These are phyloP conservation scores for Sanguinoderma infundibulare DNA, from an alignment of 1,284 basidiomycete species.

Conservation along the genomic window DNA sequence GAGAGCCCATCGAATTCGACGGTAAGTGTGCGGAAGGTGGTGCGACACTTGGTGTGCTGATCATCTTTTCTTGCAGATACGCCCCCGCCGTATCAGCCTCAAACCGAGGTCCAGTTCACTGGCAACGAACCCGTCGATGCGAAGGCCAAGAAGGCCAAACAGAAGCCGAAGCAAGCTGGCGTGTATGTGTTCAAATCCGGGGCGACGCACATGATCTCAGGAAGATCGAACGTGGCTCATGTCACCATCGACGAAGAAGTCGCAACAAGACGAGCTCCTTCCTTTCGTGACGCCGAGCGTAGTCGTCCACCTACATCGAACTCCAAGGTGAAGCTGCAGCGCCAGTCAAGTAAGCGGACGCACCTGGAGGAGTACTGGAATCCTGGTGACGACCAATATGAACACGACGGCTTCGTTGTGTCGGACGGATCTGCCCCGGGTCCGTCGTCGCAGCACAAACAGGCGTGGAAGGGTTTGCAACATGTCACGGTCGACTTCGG, in stretches of 20 bases:
- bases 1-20: not conserved
- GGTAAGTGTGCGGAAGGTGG: not conserved
- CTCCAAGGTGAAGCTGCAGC: not conserved
- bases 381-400: constrained; percentile 2
- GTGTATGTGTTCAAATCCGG: constrained; percentile 22
- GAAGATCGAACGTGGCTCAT: constrained; percentile 15
- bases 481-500: constrained; percentile 51
- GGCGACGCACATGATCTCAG: constrained; percentile 17
- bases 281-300: not conserved
- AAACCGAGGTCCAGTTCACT: constrained; percentile 13
- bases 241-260: constrained; percentile 27
- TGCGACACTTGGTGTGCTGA: no score
- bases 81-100: not conserved
- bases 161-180: constrained; percentile 17
- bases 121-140: constrained; percentile 10
- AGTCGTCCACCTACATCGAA: not conserved
- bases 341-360: not conserved
- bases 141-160: constrained; percentile 15
- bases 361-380: constrained; percentile 23
- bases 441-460: constrained; percentile 6
- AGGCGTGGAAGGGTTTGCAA: constrained; percentile 12
- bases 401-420: constrained; percentile 16
- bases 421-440: constrained; percentile 2
- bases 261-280: not conserved
- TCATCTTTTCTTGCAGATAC: not conserved